Evolutionary conservation across 352 stramenopile species (phyloP).

Genomic region (Thalassiosira pacifica): DNA sequence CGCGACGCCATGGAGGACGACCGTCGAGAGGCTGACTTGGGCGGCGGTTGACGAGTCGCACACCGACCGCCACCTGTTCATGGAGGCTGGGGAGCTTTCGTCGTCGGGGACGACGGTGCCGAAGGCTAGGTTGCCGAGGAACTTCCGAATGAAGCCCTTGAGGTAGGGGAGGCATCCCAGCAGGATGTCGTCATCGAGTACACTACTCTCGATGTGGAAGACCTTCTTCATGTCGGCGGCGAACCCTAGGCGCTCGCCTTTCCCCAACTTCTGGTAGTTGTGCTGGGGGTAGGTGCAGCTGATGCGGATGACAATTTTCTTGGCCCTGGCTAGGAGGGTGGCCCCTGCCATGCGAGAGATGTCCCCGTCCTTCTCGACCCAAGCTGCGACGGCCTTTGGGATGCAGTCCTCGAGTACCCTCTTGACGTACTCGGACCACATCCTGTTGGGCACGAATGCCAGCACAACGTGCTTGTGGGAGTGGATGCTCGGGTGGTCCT

Average conservation of each 20-base stretch:
- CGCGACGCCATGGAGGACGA: not conserved
- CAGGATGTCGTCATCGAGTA: not conserved
- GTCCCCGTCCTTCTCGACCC: too few species aligned
- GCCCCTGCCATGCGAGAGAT: too few species aligned
- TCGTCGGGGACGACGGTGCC: not conserved
- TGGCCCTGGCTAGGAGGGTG: too few species aligned
- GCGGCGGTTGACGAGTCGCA: not conserved
- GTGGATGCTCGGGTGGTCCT: too few species aligned
- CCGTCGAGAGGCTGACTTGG: not conserved
- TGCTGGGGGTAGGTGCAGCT: not conserved
- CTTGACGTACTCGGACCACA: too few species aligned
- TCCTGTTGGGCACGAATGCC: too few species aligned
- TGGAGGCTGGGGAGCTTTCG: not conserved
- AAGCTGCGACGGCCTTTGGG: too few species aligned
- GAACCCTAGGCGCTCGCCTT: not conserved
- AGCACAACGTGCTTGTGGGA: too few species aligned
- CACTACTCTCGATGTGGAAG: not conserved
- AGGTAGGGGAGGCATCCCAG: not conserved
- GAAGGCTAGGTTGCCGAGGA: not conserved
- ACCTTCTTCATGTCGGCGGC: not conserved
- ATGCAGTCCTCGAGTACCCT: too few species aligned
- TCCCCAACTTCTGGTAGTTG: not conserved
- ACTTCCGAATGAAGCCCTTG: not conserved
- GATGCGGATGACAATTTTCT: too few species aligned
- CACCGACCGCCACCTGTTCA: not conserved